phyloP scores from a whole-genome alignment of 2,329 filamentous ascomycete genomes.

The Fusarium camptoceras region DNA sequence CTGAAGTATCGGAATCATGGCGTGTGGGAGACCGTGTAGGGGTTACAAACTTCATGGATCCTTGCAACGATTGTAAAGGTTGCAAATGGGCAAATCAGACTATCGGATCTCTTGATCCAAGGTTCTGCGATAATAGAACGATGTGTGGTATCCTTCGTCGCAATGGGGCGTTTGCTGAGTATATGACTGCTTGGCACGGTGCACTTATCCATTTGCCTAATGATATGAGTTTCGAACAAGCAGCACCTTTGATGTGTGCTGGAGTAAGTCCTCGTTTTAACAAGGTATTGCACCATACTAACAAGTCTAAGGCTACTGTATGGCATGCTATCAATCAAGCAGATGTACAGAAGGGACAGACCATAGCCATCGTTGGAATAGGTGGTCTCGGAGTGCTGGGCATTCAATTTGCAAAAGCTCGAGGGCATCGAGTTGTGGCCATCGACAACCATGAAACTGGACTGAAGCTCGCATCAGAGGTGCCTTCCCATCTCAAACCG shows the following conservation, averaged over 20 bases:
- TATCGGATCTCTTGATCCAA: constrained; percentile 24
- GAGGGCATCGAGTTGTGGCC: constrained; percentile 45
- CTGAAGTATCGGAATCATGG: constrained; percentile 21
- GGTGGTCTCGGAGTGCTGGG: constrained; percentile 46
- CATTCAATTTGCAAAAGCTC: constrained; percentile 45
- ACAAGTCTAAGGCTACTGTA: constrained; percentile 25
- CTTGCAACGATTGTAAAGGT: constrained; percentile 27
- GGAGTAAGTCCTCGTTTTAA: constrained; percentile 14
- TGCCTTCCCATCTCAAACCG: constrained; percentile 30
- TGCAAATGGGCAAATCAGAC: constrained; percentile 31
- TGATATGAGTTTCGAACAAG: constrained; percentile 35
- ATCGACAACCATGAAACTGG: constrained; percentile 41
- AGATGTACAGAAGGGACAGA: constrained; percentile 5
- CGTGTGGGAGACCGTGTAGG: constrained; percentile 32
- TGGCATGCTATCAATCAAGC: constrained; percentile 34
- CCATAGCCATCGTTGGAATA: constrained; percentile 37
- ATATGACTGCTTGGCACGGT: constrained; percentile 29
- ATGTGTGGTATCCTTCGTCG: constrained; percentile 29
- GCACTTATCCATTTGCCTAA: constrained; percentile 27
- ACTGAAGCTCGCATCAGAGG: constrained; percentile 29
- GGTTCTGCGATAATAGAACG: constrained; percentile 35
- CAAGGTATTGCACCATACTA: background rate
- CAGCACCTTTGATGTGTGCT: constrained; percentile 35
- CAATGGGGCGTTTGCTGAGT: constrained; percentile 33
- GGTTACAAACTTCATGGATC: constrained; percentile 35